Evolutionary conservation across 768 basidiomycete genomes (phyloP).

Genomic region (Crucibulum laeve): DNA sequence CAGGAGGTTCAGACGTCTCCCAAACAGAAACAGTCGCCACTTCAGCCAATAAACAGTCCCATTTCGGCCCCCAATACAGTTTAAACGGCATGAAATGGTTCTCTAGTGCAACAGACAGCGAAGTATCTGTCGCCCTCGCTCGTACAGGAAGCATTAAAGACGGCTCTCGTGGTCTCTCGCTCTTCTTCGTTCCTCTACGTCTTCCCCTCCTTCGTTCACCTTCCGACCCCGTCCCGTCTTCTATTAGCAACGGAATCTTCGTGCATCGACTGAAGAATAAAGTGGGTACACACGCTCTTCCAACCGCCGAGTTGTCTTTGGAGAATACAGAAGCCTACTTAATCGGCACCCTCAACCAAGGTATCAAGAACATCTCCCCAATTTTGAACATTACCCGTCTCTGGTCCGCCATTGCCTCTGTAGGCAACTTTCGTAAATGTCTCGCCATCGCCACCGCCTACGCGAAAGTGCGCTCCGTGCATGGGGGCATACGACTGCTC

Average conservation of each 20-base stretch:
- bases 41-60: conserved; percentile 24
- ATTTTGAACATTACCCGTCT: conserved; percentile 77
- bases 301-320: conserved; percentile 72
- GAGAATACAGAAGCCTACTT: conserved; percentile 57
- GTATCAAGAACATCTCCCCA: conserved; percentile 63
- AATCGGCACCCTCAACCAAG: conserved; percentile 52
- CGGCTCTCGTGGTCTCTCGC: conserved; percentile 66
- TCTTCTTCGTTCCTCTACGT: conserved; percentile 69
- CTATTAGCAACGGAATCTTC: conserved; percentile 60
- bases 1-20: conserved; percentile 74
- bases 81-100: conserved; percentile 82
- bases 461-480: conserved; percentile 53
- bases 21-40: conserved; percentile 64
- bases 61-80: conserved; percentile 47
- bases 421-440: conserved; percentile 56
- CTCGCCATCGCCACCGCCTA: conserved; percentile 65
- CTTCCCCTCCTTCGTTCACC: conserved; percentile 45
- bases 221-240: conserved; percentile 33
- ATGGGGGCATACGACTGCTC: conserved; percentile 45
- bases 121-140: conserved; percentile 69
- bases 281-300: conserved; percentile 68
- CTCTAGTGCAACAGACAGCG: conserved; percentile 75
- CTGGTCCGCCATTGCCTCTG: conserved; percentile 53
- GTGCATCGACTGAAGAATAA: conserved; percentile 78
- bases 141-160: conserved; percentile 53